Evolutionary conservation across 2,329 filamentous ascomycete species (phyloP).

Genomic region (Xylariaceae sp.): DNA sequence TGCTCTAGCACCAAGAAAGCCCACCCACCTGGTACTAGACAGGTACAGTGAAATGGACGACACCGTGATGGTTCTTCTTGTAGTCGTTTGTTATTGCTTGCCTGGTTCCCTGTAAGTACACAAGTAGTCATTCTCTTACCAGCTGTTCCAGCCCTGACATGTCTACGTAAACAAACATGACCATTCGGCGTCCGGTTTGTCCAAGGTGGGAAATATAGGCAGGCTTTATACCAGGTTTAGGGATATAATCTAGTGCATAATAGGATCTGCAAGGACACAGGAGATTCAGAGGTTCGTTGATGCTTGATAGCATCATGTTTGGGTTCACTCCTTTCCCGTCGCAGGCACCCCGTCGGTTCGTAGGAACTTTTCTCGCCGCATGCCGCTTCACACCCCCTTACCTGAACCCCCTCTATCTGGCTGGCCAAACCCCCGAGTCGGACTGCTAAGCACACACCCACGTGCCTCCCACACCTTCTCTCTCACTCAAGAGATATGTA

Average conservation of each 20-base stretch:
- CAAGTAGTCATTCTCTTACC: no score
- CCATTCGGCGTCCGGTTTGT: slow-evolving; percentile 22
- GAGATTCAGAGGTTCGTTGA: not conserved
- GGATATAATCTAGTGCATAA: no score
- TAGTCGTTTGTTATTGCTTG: no score
- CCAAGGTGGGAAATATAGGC: slow-evolving; percentile 12
- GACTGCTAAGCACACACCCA: slow-evolving; percentile 25
- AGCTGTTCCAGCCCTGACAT: no score
- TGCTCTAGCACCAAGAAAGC: slow-evolving; percentile 19
- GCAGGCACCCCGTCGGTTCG: slow-evolving; percentile 15
- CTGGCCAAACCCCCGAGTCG: slow-evolving; percentile 11
- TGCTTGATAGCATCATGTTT: slow-evolving; percentile 9
- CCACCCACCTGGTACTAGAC: no score
- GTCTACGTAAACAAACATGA: no score
- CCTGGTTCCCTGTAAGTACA: no score
- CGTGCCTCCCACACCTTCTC: slow-evolving; percentile 13
- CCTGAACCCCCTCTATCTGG: slow-evolving; percentile 8
- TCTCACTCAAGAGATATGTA: no score
- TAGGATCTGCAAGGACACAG: no score
- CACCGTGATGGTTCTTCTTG: no score
- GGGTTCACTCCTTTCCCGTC: slow-evolving; percentile 11
- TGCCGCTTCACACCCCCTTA: no score
- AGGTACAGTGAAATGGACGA: slow-evolving; percentile 5
- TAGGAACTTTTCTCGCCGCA: slow-evolving; percentile 4
- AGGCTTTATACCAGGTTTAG: no score